These are phyloP conservation scores for Gossypium trilobum DNA, from an alignment of 441 rosid species.

Conservation along the genomic window DNA sequence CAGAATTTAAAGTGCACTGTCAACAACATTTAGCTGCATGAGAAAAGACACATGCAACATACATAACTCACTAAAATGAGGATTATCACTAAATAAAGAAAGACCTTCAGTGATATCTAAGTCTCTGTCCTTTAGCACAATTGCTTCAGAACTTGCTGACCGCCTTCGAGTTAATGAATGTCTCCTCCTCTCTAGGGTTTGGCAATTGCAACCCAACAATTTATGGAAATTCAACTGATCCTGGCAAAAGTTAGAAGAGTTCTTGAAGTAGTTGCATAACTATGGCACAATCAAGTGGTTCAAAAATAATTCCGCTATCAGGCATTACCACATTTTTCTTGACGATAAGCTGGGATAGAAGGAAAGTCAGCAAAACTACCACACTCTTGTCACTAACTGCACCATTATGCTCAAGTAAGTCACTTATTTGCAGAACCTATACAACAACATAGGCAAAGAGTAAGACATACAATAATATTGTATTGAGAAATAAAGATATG, in stretches of 20 bases:
- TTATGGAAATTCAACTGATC: constrained; percentile 79
- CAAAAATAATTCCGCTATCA: neutral
- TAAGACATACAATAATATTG: neutral
- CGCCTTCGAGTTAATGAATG: constrained; percentile 25
- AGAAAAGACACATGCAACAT: neutral
- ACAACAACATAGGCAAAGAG: neutral
- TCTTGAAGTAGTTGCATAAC: constrained; percentile 17
- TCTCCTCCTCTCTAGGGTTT: constrained; percentile 49
- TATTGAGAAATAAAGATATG: neutral
- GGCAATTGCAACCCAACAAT: constrained; percentile 63
- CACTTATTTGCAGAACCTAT: constrained; percentile 83
- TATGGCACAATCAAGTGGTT: constrained; percentile 6
- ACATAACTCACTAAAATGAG: neutral
- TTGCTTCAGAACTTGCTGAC: constrained; percentile 23
- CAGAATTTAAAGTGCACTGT: neutral
- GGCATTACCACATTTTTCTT: constrained; percentile 55
- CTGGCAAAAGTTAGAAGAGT: constrained; percentile 30
- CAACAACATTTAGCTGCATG: neutral
- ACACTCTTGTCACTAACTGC: constrained; percentile 58
- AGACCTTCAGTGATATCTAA: constrained; percentile 39
- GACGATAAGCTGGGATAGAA: constrained; percentile 57
- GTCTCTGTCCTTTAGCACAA: constrained; percentile 25
- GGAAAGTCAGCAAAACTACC: constrained; percentile 58
- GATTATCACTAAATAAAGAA: constrained; percentile 17
- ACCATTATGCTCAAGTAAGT: constrained; percentile 72